phyloP scores from a whole-genome alignment of 257 asterid species.

The Voacanga thouarsii region DNA sequence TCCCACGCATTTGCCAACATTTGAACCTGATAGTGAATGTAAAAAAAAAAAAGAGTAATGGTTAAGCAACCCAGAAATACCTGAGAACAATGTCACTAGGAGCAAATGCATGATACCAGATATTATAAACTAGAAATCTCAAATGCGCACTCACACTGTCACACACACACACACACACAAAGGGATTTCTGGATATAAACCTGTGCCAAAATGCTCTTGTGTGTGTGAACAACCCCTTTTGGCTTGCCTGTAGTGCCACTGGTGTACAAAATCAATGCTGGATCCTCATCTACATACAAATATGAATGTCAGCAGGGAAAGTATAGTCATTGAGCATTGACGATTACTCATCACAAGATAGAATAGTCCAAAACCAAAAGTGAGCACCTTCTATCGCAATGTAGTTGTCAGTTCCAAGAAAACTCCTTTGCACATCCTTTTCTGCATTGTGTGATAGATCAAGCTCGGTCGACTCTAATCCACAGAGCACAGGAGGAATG shows the following conservation, averaged over 20 bases:
- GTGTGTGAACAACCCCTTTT: slow-evolving; percentile 99
- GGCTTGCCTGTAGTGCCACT: slow-evolving; percentile 99
- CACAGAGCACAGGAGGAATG: slow-evolving; percentile 54
- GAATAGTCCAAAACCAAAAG: slow-evolving; percentile 8
- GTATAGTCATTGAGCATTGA: background rate
- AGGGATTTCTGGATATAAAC: slow-evolving; percentile 28
- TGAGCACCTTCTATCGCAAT: slow-evolving; percentile 46
- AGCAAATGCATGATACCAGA: background rate
- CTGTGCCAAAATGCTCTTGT: slow-evolving; percentile 82
- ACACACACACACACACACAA: background rate
- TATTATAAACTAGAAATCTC: background rate
- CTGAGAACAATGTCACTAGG: background rate
- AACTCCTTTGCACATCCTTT: slow-evolving; percentile 17
- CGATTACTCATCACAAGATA: slow-evolving; percentile 11
- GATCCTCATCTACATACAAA: slow-evolving; percentile 56
- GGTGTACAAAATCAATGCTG: slow-evolving; percentile 87
- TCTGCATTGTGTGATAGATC: slow-evolving; percentile 29
- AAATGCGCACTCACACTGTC: no score
- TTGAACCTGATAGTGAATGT: slow-evolving; percentile 55
- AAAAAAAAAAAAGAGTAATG: background rate
- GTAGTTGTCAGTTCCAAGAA: slow-evolving; percentile 27
- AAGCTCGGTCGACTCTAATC: slow-evolving; percentile 28
- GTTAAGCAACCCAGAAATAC: background rate
- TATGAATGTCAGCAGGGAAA: slow-evolving; percentile 20
- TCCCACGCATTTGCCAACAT: slow-evolving; percentile 82